Evolutionary conservation across 192 early-diverging fungal species (phyloP).

Genomic region (Linnemannia elongata): DNA sequence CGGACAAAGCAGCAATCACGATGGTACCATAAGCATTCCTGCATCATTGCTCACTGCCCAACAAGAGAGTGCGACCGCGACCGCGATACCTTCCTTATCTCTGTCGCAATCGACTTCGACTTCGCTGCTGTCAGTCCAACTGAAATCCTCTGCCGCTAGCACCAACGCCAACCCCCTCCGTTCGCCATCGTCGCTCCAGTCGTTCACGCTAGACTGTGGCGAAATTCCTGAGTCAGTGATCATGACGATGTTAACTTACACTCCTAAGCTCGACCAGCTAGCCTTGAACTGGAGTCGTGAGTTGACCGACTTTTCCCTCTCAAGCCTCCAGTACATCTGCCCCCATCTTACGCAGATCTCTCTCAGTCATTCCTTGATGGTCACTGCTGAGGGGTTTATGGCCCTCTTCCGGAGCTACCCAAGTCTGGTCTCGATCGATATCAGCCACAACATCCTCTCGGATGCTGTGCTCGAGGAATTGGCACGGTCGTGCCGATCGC

Average conservation of each 20-base stretch:
- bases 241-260: constrained; percentile 27
- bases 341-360: constrained; percentile 33
- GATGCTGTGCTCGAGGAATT: constrained; percentile 36
- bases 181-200: constrained; percentile 28
- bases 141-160: constrained; percentile 10
- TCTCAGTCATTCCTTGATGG: constrained; percentile 14
- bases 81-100: not conserved
- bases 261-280: constrained; percentile 28
- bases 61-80: not conserved
- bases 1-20: not conserved
- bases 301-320: constrained; percentile 25
- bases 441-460: constrained; percentile 27
- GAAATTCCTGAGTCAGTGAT: constrained; percentile 51
- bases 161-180: not conserved
- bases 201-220: constrained; percentile 38
- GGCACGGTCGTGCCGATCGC: constrained; percentile 28
- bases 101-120: not conserved
- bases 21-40: not conserved
- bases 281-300: constrained; percentile 42
- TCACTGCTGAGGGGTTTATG: constrained; percentile 22
- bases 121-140: constrained; percentile 40
- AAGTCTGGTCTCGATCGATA: constrained; percentile 18
- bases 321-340: constrained; percentile 17
- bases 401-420: constrained; percentile 23
- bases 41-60: not conserved